Percentiles rank a stretch among this genome's conserved stretches.
Evolutionary conservation across 225 moss, liverwort and hornwort species (phyloP).

Genomic region (Physcomitrium patens): DNA sequence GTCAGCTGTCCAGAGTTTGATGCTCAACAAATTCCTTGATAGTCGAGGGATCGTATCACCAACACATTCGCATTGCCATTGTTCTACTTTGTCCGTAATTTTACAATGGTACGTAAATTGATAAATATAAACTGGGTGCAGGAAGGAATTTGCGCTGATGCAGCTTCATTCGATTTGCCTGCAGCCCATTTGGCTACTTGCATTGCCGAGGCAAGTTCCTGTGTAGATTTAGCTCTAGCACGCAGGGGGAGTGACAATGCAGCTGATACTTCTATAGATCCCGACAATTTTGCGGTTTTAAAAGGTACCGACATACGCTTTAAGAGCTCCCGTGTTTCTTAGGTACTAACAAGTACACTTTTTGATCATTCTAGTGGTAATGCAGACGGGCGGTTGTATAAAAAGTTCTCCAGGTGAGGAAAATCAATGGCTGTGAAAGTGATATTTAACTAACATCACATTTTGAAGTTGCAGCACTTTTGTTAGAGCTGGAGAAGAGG

Average conservation of each 20-base stretch:
- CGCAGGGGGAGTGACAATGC: conserved; percentile 79
- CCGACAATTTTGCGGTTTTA: conserved; percentile 96
- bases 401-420: neutral
- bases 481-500: conserved; percentile 93
- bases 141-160: conserved; percentile 98
- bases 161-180: conserved; percentile 96
- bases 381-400: neutral
- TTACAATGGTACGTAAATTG: conserved; percentile 5
- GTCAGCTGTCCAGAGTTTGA: conserved; percentile 12
- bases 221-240: conserved; percentile 87
- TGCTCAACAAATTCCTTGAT: conserved; percentile 14
- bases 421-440: neutral
- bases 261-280: conserved; percentile 87
- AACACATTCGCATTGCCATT: neutral
- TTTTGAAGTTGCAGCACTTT: conserved; percentile 68
- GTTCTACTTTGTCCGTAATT: neutral
- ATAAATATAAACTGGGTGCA: conserved; percentile 42
- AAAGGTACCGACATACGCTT: conserved; percentile 60
- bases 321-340: conserved; percentile 4
- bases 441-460: conserved; percentile 23
- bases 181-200: conserved; percentile 89
- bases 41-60: conserved; percentile 7
- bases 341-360: neutral
- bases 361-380: conserved; percentile 5
- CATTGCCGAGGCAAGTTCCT: conserved; percentile 87